Evolutionary conservation across 1,284 basidiomycete species (phyloP).

Genomic region (Cryptococcus maquisensis): DNA sequence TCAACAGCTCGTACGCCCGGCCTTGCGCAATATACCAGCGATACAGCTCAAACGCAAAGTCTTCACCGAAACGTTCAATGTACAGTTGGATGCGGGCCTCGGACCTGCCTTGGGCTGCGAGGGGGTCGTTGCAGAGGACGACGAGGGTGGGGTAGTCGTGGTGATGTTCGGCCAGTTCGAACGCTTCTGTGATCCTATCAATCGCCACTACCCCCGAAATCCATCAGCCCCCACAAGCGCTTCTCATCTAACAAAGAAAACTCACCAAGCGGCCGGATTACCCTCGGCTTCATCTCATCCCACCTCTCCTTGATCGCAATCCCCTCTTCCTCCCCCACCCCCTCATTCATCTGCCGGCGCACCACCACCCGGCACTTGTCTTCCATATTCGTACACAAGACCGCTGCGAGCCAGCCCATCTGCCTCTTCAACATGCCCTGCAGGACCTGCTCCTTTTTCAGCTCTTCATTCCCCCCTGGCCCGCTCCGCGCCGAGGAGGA

Average conservation of each 20-base stretch:
- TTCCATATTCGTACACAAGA: constrained; percentile 66
- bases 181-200: constrained; percentile 66
- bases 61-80: constrained; percentile 72
- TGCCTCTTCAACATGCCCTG: constrained; percentile 54
- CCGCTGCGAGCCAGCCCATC: constrained; percentile 65
- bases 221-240: too few relatives aligned
- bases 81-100: constrained; percentile 56
- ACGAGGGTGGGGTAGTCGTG: constrained; percentile 77
- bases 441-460: constrained; percentile 21
- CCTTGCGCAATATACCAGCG: constrained; percentile 57
- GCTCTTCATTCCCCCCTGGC: neutral
- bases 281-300: constrained; percentile 36
- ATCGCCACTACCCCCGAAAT: constrained; percentile 57
- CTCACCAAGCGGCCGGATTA: constrained; percentile 45
- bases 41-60: constrained; percentile 83
- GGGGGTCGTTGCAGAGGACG: constrained; percentile 64
- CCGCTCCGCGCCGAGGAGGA: too few relatives aligned
- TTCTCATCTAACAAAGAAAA: neutral
- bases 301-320: constrained; percentile 33
- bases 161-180: constrained; percentile 77
- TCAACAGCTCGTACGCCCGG: constrained; percentile 64
- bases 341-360: constrained; percentile 34
- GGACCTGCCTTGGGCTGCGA: constrained; percentile 21
- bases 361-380: constrained; percentile 53
- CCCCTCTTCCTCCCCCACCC: constrained; percentile 35